phyloP scores from a whole-genome alignment of 108 stramenopile species.

The Bacterosira constricta region DNA sequence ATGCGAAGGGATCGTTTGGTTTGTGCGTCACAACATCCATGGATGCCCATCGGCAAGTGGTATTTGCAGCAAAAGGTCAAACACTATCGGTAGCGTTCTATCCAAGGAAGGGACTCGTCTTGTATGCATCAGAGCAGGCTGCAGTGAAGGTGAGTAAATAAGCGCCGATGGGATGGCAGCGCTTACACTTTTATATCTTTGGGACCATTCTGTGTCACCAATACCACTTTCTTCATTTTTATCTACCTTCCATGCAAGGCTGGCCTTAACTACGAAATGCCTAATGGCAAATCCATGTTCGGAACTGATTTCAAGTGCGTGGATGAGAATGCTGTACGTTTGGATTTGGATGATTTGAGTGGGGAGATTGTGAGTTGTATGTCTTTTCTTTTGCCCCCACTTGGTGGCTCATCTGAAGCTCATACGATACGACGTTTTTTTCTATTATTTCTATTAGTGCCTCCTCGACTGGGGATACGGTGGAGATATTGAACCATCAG shows the following conservation, averaged over 20 bases:
- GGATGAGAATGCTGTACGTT: conserved; percentile 57
- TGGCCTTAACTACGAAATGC: conserved; percentile 48
- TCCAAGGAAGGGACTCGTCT: conserved; percentile 66
- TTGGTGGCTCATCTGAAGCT: too few relatives aligned
- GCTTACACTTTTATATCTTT: neutral
- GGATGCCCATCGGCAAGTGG: conserved; percentile 70
- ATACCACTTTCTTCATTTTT: too few relatives aligned
- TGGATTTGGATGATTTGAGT: conserved; percentile 75
- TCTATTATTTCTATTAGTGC: too few relatives aligned
- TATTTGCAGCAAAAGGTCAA: conserved; percentile 71
- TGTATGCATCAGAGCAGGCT: conserved; percentile 74
- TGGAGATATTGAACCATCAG: conserved; percentile 20
- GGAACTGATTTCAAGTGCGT: conserved; percentile 5
- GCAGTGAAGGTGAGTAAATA: conserved; percentile 49
- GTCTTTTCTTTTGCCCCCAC: too few relatives aligned
- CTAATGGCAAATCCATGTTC: conserved; percentile 25
- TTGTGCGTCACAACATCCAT: conserved; percentile 60
- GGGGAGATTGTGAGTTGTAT: too few relatives aligned
- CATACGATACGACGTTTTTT: too few relatives aligned
- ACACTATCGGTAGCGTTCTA: conserved; percentile 70
- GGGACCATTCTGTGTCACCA: too few relatives aligned
- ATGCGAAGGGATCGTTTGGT: conserved; percentile 75
- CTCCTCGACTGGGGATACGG: conserved; percentile 61
- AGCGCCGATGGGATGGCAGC: neutral
- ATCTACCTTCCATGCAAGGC: conserved; percentile 28